Percentiles rank a stretch among this genome's conserved stretches.
Conservation (phyloP, 192 early-diverging fungal species). For the Chytriomyces sp. region DNA sequence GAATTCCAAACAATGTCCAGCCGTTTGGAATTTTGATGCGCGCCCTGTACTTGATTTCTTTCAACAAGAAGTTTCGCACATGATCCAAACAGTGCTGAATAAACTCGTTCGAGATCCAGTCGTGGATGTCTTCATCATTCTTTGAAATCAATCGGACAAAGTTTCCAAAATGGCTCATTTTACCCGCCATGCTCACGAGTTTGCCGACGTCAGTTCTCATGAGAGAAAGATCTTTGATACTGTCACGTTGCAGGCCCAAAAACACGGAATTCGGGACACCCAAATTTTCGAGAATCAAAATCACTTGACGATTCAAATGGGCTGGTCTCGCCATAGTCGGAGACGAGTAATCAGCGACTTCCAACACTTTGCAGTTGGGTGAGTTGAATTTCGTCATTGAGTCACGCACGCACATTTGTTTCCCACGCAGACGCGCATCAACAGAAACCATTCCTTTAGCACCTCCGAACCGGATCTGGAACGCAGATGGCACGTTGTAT, state of each 20-base stretch:
- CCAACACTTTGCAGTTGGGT: constrained; percentile 52
- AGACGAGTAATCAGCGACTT: constrained; percentile 59
- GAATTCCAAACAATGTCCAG: constrained; percentile 18
- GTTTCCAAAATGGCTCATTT: constrained; percentile 11
- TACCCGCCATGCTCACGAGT: constrained; percentile 1
- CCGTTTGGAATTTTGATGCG: constrained; percentile 15
- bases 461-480: constrained; percentile 69
- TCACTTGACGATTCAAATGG: constrained; percentile 71
- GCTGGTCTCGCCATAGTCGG: constrained; percentile 39
- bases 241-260: constrained; percentile 45
- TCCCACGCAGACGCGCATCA: constrained; percentile 34
- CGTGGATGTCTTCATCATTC: neutral
- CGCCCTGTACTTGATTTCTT: constrained; percentile 13
- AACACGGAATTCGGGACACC: constrained; percentile 66
- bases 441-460: constrained; percentile 54
- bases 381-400: constrained; percentile 65
- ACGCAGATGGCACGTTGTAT: constrained; percentile 52
- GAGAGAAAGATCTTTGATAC: constrained; percentile 11
- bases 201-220: constrained; percentile 5
- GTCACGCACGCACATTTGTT: constrained; percentile 56
- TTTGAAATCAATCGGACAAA: neutral
- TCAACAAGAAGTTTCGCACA: neutral
- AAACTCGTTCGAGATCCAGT: neutral
- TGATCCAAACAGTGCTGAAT: constrained; percentile 12
- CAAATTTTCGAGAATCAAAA: constrained; percentile 61